Evolutionary conservation across 331 rosid genomes (phyloP).

Genomic region (Malus hybrid): DNA sequence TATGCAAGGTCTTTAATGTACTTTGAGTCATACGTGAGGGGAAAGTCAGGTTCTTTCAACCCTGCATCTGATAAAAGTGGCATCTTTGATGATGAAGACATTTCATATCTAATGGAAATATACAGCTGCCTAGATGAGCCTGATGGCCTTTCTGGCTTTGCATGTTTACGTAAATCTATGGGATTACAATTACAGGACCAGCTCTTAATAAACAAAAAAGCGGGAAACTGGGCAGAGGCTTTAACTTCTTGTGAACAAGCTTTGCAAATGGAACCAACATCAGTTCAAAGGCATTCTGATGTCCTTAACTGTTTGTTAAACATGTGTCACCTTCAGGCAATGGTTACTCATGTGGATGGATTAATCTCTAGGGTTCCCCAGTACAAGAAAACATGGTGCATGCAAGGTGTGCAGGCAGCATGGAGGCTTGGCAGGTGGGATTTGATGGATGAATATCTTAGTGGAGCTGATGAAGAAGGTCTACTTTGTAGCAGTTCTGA

Average conservation of each 20-base stretch:
- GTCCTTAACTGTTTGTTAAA: conserved; percentile 86
- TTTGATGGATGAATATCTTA: conserved; percentile 92
- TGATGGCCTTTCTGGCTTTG: conserved; percentile 89
- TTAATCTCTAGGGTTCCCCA: conserved; percentile 73
- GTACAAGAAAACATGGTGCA: conserved; percentile 93
- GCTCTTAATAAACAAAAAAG: conserved; percentile 77
- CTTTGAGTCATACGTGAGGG: conserved; percentile 76
- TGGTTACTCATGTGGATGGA: conserved; percentile 99
- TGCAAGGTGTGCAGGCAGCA: conserved; percentile 99
- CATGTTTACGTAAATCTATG: conserved; percentile 68
- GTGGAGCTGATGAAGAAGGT: conserved; percentile 85
- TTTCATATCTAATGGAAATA: conserved; percentile 89
- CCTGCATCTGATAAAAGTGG: conserved; percentile 96
- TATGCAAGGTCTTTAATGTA: conserved; percentile 96
- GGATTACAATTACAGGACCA: conserved; percentile 85
- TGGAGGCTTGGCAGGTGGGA: conserved; percentile 99
- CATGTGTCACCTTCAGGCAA: conserved; percentile 99
- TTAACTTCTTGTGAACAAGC: conserved; percentile 94
- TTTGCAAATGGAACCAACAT: conserved; percentile 86
- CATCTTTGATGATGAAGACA: conserved; percentile 70
- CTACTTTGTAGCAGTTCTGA: conserved; percentile 80
- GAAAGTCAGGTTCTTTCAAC: conserved; percentile 89
- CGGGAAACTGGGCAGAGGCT: conserved; percentile 97
- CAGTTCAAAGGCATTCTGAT: conserved; percentile 95
- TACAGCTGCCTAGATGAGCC: conserved; percentile 94